phyloP scores from a whole-genome alignment of 495 filamentous ascomycete species.

The Cercophora scortea region DNA sequence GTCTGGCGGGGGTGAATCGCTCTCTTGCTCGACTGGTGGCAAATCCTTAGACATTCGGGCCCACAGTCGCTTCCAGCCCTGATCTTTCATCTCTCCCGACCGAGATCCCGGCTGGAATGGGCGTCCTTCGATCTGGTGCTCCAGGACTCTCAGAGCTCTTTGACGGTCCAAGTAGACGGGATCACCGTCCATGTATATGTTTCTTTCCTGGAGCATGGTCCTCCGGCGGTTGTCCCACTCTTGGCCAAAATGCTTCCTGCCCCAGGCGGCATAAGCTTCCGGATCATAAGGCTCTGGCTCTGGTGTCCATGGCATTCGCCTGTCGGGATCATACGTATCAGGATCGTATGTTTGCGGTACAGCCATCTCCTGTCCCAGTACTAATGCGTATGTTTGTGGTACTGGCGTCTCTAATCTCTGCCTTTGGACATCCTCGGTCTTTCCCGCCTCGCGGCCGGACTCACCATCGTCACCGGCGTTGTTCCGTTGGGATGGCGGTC shows the following conservation, averaged over 20 bases:
- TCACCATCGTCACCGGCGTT: too few species aligned
- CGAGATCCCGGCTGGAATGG: not conserved
- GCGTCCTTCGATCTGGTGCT: constrained; percentile 1
- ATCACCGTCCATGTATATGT: constrained; percentile 1
- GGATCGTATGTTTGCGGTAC: constrained; percentile 4
- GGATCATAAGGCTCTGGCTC: constrained; percentile 7
- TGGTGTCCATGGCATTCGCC: constrained; percentile 6
- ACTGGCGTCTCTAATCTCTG: too few species aligned
- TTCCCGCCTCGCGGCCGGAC: too few species aligned
- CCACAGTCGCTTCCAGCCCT: constrained; percentile 2
- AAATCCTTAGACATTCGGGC: constrained; percentile 2
- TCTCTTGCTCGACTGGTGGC: not conserved
- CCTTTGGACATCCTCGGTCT: too few species aligned
- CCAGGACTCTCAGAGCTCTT: constrained; percentile 3
- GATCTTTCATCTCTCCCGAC: not conserved
- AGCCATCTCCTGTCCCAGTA: not conserved
- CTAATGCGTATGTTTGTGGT: not conserved
- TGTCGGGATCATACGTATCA: not conserved
- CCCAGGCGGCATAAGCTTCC: constrained; percentile 6
- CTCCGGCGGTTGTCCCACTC: constrained; percentile 7
- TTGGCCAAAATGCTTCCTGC: constrained; percentile 9
- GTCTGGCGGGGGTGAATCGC: not conserved
- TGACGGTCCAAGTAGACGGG: constrained; percentile 4
- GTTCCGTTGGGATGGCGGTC: too few species aligned
- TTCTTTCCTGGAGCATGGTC: constrained; percentile 8